These are phyloP conservation scores for Mariannaea sp. DNA, from an alignment of 2,329 filamentous ascomycete genomes.

Conservation along the genomic window DNA sequence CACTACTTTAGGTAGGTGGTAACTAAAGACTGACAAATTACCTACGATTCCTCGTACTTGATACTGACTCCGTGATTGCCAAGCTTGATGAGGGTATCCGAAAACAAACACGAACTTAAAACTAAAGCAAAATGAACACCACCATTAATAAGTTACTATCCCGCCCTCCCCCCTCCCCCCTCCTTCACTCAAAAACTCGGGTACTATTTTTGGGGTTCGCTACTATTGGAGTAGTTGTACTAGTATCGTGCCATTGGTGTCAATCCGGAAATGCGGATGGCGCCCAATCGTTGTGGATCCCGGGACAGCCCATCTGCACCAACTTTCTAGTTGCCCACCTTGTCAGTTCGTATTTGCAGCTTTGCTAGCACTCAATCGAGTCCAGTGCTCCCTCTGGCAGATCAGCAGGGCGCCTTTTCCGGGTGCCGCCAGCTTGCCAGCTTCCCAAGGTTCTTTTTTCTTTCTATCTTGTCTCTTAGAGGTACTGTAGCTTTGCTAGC, in stretches of 20 bases:
- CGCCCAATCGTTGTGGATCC: slow-evolving; percentile 24
- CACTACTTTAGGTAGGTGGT: too few species aligned
- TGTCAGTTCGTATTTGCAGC: slow-evolving; percentile 33
- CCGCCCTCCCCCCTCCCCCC: not conserved
- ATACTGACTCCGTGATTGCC: too few species aligned
- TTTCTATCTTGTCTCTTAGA: too few species aligned
- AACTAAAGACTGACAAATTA: too few species aligned
- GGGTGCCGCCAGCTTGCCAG: not conserved
- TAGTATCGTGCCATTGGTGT: slow-evolving; percentile 19
- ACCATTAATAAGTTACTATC: too few species aligned
- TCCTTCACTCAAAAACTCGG: not conserved
- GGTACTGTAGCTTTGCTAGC: not conserved
- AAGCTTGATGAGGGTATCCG: too few species aligned
- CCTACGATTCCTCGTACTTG: too few species aligned
- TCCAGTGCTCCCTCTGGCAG: not conserved
- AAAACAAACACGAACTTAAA: too few species aligned
- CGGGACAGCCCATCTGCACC: slow-evolving; percentile 30
- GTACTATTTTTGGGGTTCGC: not conserved
- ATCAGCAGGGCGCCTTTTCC: not conserved
- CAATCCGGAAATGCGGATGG: not conserved
- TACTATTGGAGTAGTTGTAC: slow-evolving; percentile 6
- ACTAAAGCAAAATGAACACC: not conserved
- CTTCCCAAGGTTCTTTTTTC: not conserved
- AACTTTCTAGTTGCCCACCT: slow-evolving; percentile 32
- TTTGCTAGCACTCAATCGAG: not conserved